Conservation (phyloP, 1,139 yeast species). For the Hansenula lynferdii region DNA sequence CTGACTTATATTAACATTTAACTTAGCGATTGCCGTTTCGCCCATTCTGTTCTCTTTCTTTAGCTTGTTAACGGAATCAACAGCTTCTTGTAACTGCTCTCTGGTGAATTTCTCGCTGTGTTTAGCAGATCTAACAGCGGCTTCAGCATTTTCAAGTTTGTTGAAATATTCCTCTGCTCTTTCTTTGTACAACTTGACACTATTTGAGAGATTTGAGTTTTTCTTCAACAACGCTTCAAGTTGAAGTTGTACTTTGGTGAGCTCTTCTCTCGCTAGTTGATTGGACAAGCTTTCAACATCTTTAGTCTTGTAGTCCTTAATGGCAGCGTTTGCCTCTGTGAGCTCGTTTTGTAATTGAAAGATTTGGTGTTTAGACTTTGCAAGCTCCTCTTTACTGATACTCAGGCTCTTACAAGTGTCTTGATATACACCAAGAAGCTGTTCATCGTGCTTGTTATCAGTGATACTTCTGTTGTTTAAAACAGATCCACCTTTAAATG, state of each 20-base stretch:
- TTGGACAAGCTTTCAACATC: conserved; percentile 14
- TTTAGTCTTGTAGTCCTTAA: conserved; percentile 16
- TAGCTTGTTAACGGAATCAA: conserved; percentile 46
- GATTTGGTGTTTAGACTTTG: conserved; percentile 45
- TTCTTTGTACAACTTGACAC: conserved; percentile 57
- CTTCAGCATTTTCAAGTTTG: conserved; percentile 76
- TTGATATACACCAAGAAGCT: conserved; percentile 48
- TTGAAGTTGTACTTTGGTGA: conserved; percentile 34
- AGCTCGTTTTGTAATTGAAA: conserved; percentile 40
- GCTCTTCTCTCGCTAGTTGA: conserved; percentile 23
- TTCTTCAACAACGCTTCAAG: conserved; percentile 49
- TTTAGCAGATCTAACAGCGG: conserved; percentile 56
- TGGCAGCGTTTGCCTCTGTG: conserved; percentile 20
- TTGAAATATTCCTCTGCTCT: conserved; percentile 74
- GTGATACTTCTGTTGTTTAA: conserved; percentile 4
- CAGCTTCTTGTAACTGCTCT: conserved; percentile 52
- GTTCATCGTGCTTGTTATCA: conserved; percentile 31
- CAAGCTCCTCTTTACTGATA: conserved; percentile 45
- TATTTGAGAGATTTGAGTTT: conserved; percentile 46
- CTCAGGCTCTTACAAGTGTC: conserved; percentile 49
- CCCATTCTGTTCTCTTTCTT: conserved; percentile 57
- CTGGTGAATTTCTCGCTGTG: conserved; percentile 56
- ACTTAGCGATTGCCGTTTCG: conserved; percentile 51
- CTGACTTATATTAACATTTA: conserved; percentile 49
- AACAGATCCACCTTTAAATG: conserved; percentile 7